Conservation (phyloP, 176 grass and related monocot genomes). For the Musa beccarii region DNA sequence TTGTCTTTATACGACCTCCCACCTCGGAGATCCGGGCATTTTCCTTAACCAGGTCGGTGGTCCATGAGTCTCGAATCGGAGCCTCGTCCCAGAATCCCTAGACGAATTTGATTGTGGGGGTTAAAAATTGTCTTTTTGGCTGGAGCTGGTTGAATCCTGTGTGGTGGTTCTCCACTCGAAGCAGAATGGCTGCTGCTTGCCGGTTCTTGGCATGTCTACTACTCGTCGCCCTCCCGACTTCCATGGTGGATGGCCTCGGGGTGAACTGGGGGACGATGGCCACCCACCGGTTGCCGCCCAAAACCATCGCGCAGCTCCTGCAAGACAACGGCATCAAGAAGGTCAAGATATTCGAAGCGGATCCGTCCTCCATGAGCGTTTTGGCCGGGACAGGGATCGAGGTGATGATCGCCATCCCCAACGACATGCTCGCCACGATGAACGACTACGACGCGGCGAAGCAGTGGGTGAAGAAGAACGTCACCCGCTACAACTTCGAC, state of each 20-base stretch:
- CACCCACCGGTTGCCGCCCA: slow-evolving; percentile 44
- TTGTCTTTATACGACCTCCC: too few relatives aligned
- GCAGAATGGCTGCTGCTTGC: too few relatives aligned
- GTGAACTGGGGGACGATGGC: slow-evolving; percentile 71
- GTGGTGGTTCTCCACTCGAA: too few relatives aligned
- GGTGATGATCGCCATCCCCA: not conserved
- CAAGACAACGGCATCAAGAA: slow-evolving; percentile 49
- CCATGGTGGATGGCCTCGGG: slow-evolving; percentile 19
- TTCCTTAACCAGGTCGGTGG: too few relatives aligned
- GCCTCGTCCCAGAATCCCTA: too few relatives aligned
- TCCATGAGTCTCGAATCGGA: too few relatives aligned
- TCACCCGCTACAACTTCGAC: not conserved
- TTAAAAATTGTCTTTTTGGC: too few relatives aligned
- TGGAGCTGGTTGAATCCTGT: too few relatives aligned
- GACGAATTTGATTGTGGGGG: too few relatives aligned
- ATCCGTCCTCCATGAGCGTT: slow-evolving; percentile 17
- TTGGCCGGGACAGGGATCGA: not conserved
- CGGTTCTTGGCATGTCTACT: too few relatives aligned
- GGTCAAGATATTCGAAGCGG: slow-evolving; percentile 74
- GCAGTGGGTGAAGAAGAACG: slow-evolving; percentile 1
- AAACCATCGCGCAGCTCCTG: slow-evolving; percentile 36
- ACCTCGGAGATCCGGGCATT: too few relatives aligned
- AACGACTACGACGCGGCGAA: slow-evolving; percentile 11
- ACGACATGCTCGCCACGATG: slow-evolving; percentile 15
- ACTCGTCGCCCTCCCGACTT: too few relatives aligned